Evolutionary conservation across 2,329 filamentous ascomycete species (phyloP).

Genomic region (Albifimbria verrucaria): DNA sequence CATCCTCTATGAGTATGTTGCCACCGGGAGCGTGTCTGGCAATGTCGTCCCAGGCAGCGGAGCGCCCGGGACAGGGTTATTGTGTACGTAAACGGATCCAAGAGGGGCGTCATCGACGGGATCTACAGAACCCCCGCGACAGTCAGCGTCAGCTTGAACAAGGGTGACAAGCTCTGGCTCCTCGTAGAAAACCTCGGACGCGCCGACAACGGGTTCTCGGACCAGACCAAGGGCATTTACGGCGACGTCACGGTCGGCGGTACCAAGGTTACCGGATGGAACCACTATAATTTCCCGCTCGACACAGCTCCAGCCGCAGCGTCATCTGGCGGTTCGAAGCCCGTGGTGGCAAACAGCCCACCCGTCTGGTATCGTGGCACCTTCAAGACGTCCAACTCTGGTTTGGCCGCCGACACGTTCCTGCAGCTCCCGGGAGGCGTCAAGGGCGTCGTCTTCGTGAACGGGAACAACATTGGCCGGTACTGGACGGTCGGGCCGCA

Average conservation of each 20-base stretch:
- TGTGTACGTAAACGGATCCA: constrained; percentile 40
- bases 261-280: not conserved
- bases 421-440: constrained; percentile 33
- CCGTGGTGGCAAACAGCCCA: not conserved
- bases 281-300: not conserved
- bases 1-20: constrained; percentile 36
- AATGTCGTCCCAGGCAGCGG: not conserved
- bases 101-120: constrained; percentile 41
- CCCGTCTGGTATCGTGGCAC: constrained; percentile 13
- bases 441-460: constrained; percentile 44
- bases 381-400: constrained; percentile 18
- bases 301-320: not conserved
- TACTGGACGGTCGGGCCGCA: constrained; percentile 44
- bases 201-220: constrained; percentile 36
- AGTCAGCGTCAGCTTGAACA: constrained; percentile 30
- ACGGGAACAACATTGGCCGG: constrained; percentile 39
- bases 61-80: constrained; percentile 38
- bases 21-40: constrained; percentile 6
- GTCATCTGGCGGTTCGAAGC: not conserved
- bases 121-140: constrained; percentile 33
- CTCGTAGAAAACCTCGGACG: constrained; percentile 47
- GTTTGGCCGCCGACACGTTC: constrained; percentile 28
- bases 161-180: constrained; percentile 36
- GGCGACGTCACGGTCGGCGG: constrained; percentile 37
- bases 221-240: constrained; percentile 42